Evolutionary conservation across 2,329 filamentous ascomycete genomes (phyloP).

Genomic region (Venturia carpophila): DNA sequence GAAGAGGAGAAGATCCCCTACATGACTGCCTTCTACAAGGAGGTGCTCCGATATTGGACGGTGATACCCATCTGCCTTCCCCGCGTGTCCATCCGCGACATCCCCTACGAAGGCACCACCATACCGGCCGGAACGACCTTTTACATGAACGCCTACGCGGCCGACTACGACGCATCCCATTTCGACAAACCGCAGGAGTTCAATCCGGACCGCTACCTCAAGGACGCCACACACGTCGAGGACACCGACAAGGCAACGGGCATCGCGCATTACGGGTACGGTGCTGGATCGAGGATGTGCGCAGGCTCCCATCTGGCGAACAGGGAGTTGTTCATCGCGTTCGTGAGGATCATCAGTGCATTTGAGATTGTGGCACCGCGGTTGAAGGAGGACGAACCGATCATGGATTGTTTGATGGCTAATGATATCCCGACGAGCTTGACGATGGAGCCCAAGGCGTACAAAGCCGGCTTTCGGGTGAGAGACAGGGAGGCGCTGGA

Average conservation of each 20-base stretch:
- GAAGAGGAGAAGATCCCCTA: slow-evolving; percentile 69
- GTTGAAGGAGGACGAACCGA: slow-evolving; percentile 34
- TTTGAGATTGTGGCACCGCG: slow-evolving; percentile 39
- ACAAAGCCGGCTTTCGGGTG: slow-evolving; percentile 42
- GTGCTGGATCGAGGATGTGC: slow-evolving; percentile 37
- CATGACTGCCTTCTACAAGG: slow-evolving; percentile 69
- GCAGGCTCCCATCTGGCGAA: slow-evolving; percentile 35
- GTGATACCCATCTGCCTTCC: slow-evolving; percentile 75
- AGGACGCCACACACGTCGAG: slow-evolving; percentile 33
- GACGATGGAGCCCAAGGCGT: slow-evolving; percentile 44
- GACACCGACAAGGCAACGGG: slow-evolving; percentile 23
- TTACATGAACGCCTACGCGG: slow-evolving; percentile 72
- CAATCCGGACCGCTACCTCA: slow-evolving; percentile 62
- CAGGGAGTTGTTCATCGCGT: slow-evolving; percentile 39
- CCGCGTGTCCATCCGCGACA: slow-evolving; percentile 62
- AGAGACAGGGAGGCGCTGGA: slow-evolving; percentile 36
- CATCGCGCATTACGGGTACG: slow-evolving; percentile 43
- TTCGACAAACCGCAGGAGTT: slow-evolving; percentile 58
- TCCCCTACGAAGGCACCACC: slow-evolving; percentile 56
- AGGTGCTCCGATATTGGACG: slow-evolving; percentile 69
- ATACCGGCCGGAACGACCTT: slow-evolving; percentile 73
- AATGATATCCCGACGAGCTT: slow-evolving; percentile 41
- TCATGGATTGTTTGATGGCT: slow-evolving; percentile 39
- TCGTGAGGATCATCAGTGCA: slow-evolving; percentile 40
- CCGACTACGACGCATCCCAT: slow-evolving; percentile 62